phyloP scores from a whole-genome alignment of 208 protist genomes.

The Leishmania turanica region DNA sequence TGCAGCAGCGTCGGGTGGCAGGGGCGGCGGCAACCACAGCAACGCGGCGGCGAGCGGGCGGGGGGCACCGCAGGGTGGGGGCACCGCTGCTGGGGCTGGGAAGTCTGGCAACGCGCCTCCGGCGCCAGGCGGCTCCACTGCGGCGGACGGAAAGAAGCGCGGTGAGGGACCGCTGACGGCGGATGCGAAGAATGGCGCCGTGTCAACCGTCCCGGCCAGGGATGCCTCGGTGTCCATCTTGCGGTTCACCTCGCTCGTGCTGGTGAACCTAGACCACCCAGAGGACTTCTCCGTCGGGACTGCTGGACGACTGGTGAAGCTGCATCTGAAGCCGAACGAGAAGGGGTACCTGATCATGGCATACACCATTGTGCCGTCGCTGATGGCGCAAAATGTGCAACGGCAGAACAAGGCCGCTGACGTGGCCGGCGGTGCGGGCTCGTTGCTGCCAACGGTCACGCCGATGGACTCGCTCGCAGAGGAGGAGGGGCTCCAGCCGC shows the following conservation, averaged over 20 bases:
- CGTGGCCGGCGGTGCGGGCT: neutral
- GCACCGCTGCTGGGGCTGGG: conserved; percentile 1
- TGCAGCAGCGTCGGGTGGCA: neutral
- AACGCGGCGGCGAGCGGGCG: neutral
- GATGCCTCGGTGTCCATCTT: conserved; percentile 38
- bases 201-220: neutral
- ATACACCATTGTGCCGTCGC: conserved; percentile 43
- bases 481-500: neutral
- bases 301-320: conserved; percentile 51
- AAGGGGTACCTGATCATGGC: conserved; percentile 84
- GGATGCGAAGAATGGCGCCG: neutral
- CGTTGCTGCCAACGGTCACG: neutral
- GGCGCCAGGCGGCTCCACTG: neutral
- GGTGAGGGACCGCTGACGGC: neutral
- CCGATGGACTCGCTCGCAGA: neutral
- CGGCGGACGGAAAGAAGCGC: conserved; percentile 6
- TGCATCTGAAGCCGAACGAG: conserved; percentile 65
- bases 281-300: conserved; percentile 36
- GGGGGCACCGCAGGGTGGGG: neutral
- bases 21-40: conserved; percentile 5
- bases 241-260: conserved; percentile 44
- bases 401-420: neutral
- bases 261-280: conserved; percentile 74
- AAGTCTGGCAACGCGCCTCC: neutral
- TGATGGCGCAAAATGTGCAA: neutral